Percentiles rank a stretch among this genome's conserved stretches.
These are phyloP conservation scores for Beauveria bassiana DNA, from an alignment of 2,329 filamentous ascomycete species.

Conservation along the genomic window DNA sequence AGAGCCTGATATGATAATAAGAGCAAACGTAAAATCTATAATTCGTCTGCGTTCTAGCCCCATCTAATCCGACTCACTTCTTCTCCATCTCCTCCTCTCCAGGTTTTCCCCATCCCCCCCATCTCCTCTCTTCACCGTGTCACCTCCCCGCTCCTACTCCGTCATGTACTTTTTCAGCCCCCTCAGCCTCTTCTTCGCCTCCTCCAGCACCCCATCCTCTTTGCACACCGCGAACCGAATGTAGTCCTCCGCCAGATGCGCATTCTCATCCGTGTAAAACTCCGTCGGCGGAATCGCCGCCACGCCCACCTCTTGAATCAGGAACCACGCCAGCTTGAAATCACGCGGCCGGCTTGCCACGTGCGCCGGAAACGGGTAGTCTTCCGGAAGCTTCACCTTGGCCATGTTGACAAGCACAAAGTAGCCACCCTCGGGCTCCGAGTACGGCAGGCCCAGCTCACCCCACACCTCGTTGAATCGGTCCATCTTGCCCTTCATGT, in stretches of 20 bases:
- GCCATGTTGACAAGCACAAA: constrained; percentile 93
- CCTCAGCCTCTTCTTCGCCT: constrained; percentile 66
- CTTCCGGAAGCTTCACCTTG: constrained; percentile 73
- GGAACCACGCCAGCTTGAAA: constrained; percentile 92
- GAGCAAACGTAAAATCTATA: background rate
- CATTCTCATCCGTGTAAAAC: constrained; percentile 84
- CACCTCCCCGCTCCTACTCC: constrained; percentile 13
- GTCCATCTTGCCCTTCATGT: constrained; percentile 87
- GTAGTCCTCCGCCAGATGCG: constrained; percentile 84
- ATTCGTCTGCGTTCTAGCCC: background rate
- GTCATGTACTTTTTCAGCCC: constrained; percentile 65
- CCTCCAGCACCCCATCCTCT: constrained; percentile 74
- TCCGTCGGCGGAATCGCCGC: constrained; percentile 95
- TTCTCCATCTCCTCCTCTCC: too few relatives aligned
- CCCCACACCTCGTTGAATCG: constrained; percentile 77
- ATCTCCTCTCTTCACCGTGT: background rate
- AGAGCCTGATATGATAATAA: background rate
- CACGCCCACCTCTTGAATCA: constrained; percentile 93
- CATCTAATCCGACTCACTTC: too few relatives aligned
- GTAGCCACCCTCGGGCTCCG: constrained; percentile 92
- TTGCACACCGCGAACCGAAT: constrained; percentile 96
- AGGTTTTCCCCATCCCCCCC: background rate
- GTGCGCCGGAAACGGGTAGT: constrained; percentile 83
- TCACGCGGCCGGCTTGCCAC: constrained; percentile 81
- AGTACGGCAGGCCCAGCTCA: constrained; percentile 72